Percentiles rank a stretch among this genome's conserved stretches.
Conservation (phyloP, 257 asterid genomes). For the Forsythia viridissima region DNA sequence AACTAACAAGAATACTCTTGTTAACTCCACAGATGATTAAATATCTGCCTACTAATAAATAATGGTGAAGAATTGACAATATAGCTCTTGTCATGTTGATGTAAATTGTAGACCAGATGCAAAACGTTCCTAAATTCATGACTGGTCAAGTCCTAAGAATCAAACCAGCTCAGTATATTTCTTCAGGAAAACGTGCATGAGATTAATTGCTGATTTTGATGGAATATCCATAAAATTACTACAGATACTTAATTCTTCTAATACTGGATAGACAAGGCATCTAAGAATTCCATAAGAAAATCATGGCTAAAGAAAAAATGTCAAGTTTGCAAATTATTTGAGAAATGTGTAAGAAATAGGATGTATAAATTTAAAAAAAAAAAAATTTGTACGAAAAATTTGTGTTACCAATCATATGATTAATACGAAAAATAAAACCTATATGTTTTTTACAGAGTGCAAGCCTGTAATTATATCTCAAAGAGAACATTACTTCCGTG, state of each 20-base stretch:
- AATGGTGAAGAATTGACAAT: background rate
- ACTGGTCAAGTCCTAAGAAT: background rate
- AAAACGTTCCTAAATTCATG: background rate
- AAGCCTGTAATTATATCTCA: background rate
- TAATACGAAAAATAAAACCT: background rate
- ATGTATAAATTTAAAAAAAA: no score
- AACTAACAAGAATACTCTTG: background rate
- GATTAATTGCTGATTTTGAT: background rate
- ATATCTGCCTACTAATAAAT: background rate
- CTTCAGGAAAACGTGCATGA: background rate
- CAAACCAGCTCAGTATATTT: background rate
- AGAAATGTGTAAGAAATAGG: background rate
- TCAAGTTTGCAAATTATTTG: background rate
- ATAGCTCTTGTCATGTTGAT: constrained; percentile 6
- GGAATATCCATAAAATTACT: background rate
- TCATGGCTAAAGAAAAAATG: background rate
- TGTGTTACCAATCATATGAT: no score
- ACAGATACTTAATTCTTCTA: background rate
- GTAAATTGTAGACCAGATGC: background rate
- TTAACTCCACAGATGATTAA: background rate
- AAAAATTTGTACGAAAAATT: no score
- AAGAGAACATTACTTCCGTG: background rate
- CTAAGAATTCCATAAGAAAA: background rate
- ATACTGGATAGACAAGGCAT: background rate
- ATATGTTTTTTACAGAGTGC: background rate